Evolutionary conservation across 2,329 filamentous ascomycete genomes (phyloP), one percentile per base, ranked within the genome.

Genomic region (Epicoccum nigrum): DNA sequence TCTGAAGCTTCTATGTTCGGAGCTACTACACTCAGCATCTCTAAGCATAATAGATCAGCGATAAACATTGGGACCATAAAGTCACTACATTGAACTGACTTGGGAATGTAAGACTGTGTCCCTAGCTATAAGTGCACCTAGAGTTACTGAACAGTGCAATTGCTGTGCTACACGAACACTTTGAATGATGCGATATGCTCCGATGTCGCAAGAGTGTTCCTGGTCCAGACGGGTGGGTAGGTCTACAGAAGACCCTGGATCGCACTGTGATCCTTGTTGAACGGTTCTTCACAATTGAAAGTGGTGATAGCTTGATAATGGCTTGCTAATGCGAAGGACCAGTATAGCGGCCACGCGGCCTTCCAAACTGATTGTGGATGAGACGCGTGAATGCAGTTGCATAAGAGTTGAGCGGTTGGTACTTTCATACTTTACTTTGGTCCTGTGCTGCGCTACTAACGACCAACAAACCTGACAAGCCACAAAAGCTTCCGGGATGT

Each of bases 401-500:
- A 27, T 43, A 34, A 16, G 27, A 42, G n/a, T 30, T 32, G 35
- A 46, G 33, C 32, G 25, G n/a, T n/a, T 39, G 21, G 27, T 27
- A 15, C 28, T 45, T 45, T 38, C 43, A 45, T 46, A 43, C 27
- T n/a, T n/a, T 21, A 39, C 9, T 3, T 13, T 20, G 16, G 33
- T 25, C 9, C 6, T 19, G 16, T 28, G 32, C 31, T 21, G 21
- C 49, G 38, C 49, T 52, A 52, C 34, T 41, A n/a, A 27, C 28
- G 39, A 25, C 19, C 43, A 30, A 21, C 16, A 42, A 21, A 30
- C 54, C 43, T 51, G 46, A 39, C 56, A 55, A 42, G 37, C 45
- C 46, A 33, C 37, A 13, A 46, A 40, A 31, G 17, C 28, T 31
- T 45, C 39, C 38, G 50, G 25, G 34, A 21, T 41, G 28, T 45